Percentiles rank a stretch among this genome's conserved stretches.
phyloP scores from a whole-genome alignment of 306 rosid species.

The Erythrophleum fordii region DNA sequence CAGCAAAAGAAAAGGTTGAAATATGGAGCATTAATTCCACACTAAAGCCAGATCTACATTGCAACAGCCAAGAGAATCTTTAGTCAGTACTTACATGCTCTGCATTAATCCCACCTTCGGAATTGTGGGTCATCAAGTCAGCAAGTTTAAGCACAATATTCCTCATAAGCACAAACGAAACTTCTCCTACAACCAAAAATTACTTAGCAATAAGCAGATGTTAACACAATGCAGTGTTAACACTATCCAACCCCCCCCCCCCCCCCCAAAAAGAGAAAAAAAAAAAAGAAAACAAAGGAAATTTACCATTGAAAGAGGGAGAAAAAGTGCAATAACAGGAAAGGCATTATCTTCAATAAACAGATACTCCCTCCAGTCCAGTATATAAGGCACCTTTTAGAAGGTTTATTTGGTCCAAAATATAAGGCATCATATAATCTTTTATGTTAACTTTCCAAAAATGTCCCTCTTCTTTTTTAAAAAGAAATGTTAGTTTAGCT shows the following conservation, averaged over 20 bases:
- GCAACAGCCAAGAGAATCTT: slow-evolving; percentile 8
- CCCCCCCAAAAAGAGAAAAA: too few relatives aligned
- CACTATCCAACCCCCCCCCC: neutral
- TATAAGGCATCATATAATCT: too few relatives aligned
- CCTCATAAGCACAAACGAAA: slow-evolving; percentile 64
- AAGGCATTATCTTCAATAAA: slow-evolving; percentile 3
- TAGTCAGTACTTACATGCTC: slow-evolving; percentile 64
- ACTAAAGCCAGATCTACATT: slow-evolving; percentile 11
- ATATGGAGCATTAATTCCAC: slow-evolving; percentile 12
- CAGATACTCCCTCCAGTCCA: too few relatives aligned
- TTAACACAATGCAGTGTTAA: neutral
- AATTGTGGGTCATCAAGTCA: slow-evolving; percentile 56
- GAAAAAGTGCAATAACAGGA: neutral
- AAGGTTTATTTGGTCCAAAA: too few relatives aligned
- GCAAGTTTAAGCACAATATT: slow-evolving; percentile 77
- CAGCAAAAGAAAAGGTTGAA: slow-evolving; percentile 5
- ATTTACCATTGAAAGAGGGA: neutral
- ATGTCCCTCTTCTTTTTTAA: too few relatives aligned
- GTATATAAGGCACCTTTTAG: too few relatives aligned
- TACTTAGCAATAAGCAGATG: slow-evolving; percentile 32
- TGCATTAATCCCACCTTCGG: slow-evolving; percentile 42
- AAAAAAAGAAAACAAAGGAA: neutral
- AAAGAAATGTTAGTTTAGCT: too few relatives aligned
- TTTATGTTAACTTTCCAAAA: too few relatives aligned
- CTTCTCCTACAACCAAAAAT: slow-evolving; percentile 62